These are phyloP conservation scores for Arachis stenosperma DNA, from an alignment of 306 rosid genomes.

Conservation along the genomic window DNA sequence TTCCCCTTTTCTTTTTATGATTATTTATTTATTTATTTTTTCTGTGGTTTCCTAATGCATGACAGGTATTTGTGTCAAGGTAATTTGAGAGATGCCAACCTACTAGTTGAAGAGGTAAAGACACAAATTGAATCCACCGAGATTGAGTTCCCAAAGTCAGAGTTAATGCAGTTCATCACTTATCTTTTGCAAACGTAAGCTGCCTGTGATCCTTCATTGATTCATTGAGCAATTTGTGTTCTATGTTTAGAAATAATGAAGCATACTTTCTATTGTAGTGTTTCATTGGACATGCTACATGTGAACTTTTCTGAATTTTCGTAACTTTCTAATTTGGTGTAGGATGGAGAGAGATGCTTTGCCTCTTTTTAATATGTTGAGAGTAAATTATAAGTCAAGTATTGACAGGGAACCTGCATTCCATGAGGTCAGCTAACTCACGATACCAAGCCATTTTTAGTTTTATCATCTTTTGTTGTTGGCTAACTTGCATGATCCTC, in stretches of 20 bases:
- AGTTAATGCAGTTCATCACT: slow-evolving; percentile 73
- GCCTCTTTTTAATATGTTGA: slow-evolving; percentile 87
- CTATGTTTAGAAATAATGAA: slow-evolving; percentile 4
- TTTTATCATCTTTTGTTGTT: slow-evolving; percentile 4
- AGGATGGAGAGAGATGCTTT: slow-evolving; percentile 94
- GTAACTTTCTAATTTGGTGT: slow-evolving; percentile 25
- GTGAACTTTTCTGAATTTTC: background rate
- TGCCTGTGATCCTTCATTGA: slow-evolving; percentile 2
- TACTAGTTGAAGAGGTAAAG: slow-evolving; percentile 77
- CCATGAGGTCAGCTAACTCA: slow-evolving; percentile 66
- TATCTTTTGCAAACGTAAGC: slow-evolving; percentile 88
- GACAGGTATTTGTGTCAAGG: slow-evolving; percentile 81
- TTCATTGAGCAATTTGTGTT: slow-evolving; percentile 23
- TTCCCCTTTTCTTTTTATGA: background rate
- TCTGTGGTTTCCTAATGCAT: slow-evolving; percentile 5
- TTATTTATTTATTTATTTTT: background rate
- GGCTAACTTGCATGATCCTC: background rate
- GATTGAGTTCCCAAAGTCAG: slow-evolving; percentile 64
- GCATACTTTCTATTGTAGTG: background rate
- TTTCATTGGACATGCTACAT: background rate
- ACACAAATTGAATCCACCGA: slow-evolving; percentile 53
- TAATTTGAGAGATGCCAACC: slow-evolving; percentile 88
- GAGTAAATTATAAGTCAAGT: slow-evolving; percentile 63
- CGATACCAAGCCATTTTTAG: slow-evolving; percentile 13
- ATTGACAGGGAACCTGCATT: slow-evolving; percentile 82